Conservation (phyloP, 257 asterid genomes). For the Solanum virginianum region DNA sequence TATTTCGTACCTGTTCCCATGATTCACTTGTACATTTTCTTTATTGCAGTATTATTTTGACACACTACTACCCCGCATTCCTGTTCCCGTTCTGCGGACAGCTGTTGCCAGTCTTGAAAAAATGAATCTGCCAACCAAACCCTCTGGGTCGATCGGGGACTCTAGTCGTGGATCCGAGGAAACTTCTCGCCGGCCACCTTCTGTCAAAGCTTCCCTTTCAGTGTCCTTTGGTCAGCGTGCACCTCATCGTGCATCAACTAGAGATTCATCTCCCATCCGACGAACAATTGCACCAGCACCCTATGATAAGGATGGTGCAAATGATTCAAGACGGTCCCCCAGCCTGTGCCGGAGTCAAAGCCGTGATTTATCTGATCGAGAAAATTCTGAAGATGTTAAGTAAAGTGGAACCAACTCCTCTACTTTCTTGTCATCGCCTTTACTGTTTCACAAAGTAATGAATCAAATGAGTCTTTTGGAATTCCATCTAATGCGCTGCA, state of each 20-base stretch:
- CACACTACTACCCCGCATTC: constrained; percentile 92
- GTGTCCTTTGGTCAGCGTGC: constrained; percentile 99
- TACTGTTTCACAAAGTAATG: not conserved
- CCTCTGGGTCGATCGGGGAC: constrained; percentile 79
- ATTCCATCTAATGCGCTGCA: not conserved
- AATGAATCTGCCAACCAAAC: constrained; percentile 84
- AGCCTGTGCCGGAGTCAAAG: constrained; percentile 47
- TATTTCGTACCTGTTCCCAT: not conserved
- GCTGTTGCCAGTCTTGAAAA: constrained; percentile 61
- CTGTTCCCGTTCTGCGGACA: constrained; percentile 72
- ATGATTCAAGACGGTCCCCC: constrained; percentile 52
- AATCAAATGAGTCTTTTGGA: not conserved
- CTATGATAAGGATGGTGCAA: constrained; percentile 31
- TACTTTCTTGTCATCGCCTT: not conserved
- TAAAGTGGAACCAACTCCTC: not conserved
- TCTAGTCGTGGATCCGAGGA: constrained; percentile 89
- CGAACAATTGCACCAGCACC: constrained; percentile 47
- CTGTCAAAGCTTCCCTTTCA: constrained; percentile 94
- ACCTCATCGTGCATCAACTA: constrained; percentile 95
- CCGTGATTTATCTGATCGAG: constrained; percentile 63
- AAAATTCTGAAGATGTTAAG: constrained; percentile 2
- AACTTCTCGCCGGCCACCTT: constrained; percentile 93
- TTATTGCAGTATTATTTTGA: constrained; percentile 87
- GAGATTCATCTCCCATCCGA: constrained; percentile 94
- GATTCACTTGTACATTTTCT: not conserved